Evolutionary conservation across 1,284 basidiomycete genomes (phyloP).

Genomic region (Ganoderma resinaceum): DNA sequence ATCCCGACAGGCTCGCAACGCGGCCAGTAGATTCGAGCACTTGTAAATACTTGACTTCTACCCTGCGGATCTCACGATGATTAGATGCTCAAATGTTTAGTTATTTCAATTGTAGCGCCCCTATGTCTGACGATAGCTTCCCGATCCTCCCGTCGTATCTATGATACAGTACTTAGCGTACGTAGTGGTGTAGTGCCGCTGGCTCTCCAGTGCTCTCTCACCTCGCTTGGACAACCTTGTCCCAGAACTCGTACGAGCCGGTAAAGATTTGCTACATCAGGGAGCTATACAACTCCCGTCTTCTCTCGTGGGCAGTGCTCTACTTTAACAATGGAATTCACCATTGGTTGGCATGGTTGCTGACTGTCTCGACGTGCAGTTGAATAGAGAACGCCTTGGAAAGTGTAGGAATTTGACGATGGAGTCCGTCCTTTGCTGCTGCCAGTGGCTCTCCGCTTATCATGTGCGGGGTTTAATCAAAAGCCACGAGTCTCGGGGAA

Average conservation of each 20-base stretch:
- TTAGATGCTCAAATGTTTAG: background rate
- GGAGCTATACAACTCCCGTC: background rate
- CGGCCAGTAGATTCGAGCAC: background rate
- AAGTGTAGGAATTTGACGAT: background rate
- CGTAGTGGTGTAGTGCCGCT: background rate
- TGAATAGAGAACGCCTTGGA: background rate
- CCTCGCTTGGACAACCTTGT: background rate
- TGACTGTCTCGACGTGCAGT: constrained; percentile 8
- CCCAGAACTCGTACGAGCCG: background rate
- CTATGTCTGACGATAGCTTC: background rate
- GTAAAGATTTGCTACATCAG: background rate
- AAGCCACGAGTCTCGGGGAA: background rate
- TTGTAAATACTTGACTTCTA: no score
- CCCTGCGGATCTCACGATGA: constrained; percentile 1
- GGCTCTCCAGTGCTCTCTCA: background rate
- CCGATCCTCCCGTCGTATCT: background rate
- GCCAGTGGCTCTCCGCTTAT: background rate
- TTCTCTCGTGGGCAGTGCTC: constrained; percentile 9
- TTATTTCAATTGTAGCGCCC: background rate
- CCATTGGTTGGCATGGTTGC: constrained; percentile 19
- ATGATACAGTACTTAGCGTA: background rate
- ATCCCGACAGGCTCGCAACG: background rate
- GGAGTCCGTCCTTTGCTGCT: background rate
- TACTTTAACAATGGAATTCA: constrained; percentile 1
- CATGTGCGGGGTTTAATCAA: background rate